Evolutionary conservation across 164 flowering plant species (phyloP).

Genomic region (Platanus orientalis): DNA sequence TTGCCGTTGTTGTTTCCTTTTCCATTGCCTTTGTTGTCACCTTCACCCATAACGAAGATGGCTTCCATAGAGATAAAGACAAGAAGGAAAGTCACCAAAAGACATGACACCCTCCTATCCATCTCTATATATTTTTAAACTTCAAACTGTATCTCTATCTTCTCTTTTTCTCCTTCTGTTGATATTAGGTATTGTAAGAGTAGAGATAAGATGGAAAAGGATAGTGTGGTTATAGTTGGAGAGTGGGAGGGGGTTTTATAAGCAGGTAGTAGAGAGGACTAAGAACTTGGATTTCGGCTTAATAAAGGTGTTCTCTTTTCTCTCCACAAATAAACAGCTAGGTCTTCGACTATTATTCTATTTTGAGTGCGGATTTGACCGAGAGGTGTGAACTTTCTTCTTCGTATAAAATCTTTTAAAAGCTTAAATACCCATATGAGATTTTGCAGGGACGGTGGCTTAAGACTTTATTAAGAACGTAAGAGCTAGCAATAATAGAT

Average conservation of each 20-base stretch:
- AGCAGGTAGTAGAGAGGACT: not conserved
- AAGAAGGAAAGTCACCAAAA: constrained; percentile 14
- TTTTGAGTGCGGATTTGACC: no score
- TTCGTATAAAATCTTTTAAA: no score
- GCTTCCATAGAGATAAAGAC: constrained; percentile 13
- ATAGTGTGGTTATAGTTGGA: not conserved
- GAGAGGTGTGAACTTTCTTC: no score
- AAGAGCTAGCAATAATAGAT: no score
- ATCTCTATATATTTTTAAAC: not conserved
- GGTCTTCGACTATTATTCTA: no score
- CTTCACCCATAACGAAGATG: constrained; percentile 5
- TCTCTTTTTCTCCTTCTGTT: not conserved
- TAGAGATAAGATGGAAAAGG: not conserved
- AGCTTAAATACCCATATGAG: no score
- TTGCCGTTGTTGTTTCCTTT: constrained; percentile 8
- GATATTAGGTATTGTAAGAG: not conserved
- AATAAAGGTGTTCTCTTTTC: constrained; percentile 5
- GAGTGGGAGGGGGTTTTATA: not conserved
- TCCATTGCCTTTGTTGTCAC: constrained; percentile 14
- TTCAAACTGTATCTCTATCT: no score
- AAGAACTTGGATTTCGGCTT: constrained; percentile 14
- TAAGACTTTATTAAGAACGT: no score
- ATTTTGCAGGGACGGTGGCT: no score
- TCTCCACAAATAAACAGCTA: not conserved
- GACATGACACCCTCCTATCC: constrained; percentile 5